A percentile compares a stretch with the other conserved stretches of the same genome.
These are phyloP conservation scores for Saccharomyces pastorianus DNA, from an alignment of 1,139 yeast species.

Conservation along the genomic window DNA sequence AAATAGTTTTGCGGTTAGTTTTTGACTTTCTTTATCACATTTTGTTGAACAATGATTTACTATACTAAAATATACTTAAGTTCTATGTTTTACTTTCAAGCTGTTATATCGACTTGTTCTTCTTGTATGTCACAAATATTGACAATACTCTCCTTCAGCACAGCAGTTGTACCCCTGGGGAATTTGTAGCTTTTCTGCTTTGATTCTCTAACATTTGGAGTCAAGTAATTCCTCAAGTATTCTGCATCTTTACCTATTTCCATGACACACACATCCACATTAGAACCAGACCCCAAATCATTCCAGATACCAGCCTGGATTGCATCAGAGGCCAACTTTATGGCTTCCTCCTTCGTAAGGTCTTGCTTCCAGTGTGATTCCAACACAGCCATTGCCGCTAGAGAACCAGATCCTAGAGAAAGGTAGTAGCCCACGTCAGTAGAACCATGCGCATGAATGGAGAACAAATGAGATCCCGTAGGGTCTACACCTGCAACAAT, in stretches of 20 bases:
- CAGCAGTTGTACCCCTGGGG: conserved; percentile 85
- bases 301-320: conserved; percentile 98
- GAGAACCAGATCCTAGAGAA: conserved; percentile 93
- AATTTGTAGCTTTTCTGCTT: conserved; percentile 81
- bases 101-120: conserved; percentile 38
- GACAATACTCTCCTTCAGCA: conserved; percentile 57
- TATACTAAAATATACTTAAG: not conserved
- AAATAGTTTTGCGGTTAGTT: not conserved
- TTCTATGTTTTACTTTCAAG: conserved; percentile 9
- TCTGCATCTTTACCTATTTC: conserved; percentile 83
- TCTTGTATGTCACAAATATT: conserved; percentile 68
- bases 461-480: conserved; percentile 85
- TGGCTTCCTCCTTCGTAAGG: conserved; percentile 78
- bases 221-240: conserved; percentile 74
- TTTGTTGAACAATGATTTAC: not conserved
- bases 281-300: conserved; percentile 96
- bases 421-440: conserved; percentile 92
- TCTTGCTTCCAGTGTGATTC: conserved; percentile 81
- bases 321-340: conserved; percentile 82
- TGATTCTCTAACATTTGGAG: conserved; percentile 79
- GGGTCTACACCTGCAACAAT: conserved; percentile 97
- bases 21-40: not conserved
- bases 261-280: conserved; percentile 95
- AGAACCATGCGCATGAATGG: conserved; percentile 96
- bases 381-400: conserved; percentile 96